A percentile compares a stretch with the other conserved stretches of the same genome.
These are phyloP conservation scores for Chlorella sp. DNA, from an alignment of 139 green algal species.

Conservation along the genomic window DNA sequence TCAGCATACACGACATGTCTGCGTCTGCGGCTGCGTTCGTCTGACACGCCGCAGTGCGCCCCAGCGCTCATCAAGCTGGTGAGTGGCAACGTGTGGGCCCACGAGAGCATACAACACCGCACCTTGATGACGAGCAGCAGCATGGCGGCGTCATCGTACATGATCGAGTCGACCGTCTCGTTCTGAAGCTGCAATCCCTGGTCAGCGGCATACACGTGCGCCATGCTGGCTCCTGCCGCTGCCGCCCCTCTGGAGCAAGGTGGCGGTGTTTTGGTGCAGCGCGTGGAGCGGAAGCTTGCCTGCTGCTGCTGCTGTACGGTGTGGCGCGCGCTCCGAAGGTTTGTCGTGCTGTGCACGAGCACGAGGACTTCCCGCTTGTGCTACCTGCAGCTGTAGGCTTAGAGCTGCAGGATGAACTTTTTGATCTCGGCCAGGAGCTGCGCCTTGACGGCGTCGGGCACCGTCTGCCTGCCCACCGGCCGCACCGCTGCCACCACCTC, in stretches of 20 bases:
- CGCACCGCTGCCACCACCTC: constrained; percentile 43
- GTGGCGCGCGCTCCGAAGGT: too few species aligned
- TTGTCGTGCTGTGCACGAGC: too few species aligned
- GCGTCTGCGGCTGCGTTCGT: too few species aligned
- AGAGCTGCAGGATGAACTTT: constrained; percentile 41
- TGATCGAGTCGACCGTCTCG: constrained; percentile 39
- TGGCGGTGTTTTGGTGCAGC: too few species aligned
- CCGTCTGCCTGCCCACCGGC: constrained; percentile 18
- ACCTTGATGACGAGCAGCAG: constrained; percentile 44
- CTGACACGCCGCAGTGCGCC: too few species aligned
- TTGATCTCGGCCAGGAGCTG: constrained; percentile 58
- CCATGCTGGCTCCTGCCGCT: neutral
- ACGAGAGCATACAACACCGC: too few species aligned
- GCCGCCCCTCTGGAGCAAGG: too few species aligned
- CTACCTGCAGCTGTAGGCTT: too few species aligned
- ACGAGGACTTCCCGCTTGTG: too few species aligned
- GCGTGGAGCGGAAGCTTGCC: too few species aligned
- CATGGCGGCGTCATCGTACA: constrained; percentile 46
- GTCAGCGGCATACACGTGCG: constrained; percentile 35
- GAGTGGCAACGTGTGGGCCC: too few species aligned
- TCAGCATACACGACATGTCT: neutral
- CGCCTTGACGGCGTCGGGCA: constrained; percentile 60
- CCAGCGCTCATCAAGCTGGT: too few species aligned
- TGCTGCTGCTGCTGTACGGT: neutral
- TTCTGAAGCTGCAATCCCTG: constrained; percentile 31